phyloP scores from a whole-genome alignment of 495 filamentous ascomycete genomes.

The Astrothelium subdiscretum region DNA sequence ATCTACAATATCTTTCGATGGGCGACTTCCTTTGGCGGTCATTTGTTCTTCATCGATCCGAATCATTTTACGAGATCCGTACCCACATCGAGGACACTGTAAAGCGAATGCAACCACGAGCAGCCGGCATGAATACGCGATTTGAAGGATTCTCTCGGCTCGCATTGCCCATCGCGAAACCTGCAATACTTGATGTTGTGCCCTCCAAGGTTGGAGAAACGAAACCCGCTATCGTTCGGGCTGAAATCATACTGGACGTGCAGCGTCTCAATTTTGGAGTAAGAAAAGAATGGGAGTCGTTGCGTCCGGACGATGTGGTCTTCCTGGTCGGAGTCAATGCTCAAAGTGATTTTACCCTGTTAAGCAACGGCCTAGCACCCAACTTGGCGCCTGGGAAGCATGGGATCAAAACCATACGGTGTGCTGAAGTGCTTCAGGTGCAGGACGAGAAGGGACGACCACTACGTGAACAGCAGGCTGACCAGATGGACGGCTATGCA shows the following conservation, averaged over 20 bases:
- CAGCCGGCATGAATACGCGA: constrained; percentile 45
- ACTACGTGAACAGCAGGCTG: constrained; percentile 47
- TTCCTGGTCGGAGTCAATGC: constrained; percentile 67
- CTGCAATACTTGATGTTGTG: constrained; percentile 76
- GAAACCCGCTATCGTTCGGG: constrained; percentile 72
- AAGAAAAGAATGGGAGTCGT: constrained; percentile 79
- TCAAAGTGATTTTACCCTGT: constrained; percentile 20
- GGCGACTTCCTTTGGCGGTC: constrained; percentile 94
- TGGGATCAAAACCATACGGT: constrained; percentile 60
- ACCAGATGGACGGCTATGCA: constrained; percentile 40
- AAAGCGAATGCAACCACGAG: constrained; percentile 64
- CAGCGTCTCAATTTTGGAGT: constrained; percentile 61
- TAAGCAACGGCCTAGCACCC: constrained; percentile 42
- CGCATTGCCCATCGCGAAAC: constrained; percentile 76
- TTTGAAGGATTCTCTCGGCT: constrained; percentile 87
- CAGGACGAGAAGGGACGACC: constrained; percentile 77
- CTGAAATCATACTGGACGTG: constrained; percentile 82
- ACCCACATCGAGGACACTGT: constrained; percentile 77
- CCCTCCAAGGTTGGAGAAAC: constrained; percentile 76
- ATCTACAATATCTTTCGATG: constrained; percentile 87
- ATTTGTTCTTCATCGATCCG: constrained; percentile 76
- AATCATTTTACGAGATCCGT: constrained; percentile 88
- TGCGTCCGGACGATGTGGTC: constrained; percentile 80
- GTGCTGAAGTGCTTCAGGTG: constrained; percentile 78
- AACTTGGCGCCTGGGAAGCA: constrained; percentile 40